Conservation (phyloP, 768 basidiomycete species). For the Tricholoma sp. region DNA sequence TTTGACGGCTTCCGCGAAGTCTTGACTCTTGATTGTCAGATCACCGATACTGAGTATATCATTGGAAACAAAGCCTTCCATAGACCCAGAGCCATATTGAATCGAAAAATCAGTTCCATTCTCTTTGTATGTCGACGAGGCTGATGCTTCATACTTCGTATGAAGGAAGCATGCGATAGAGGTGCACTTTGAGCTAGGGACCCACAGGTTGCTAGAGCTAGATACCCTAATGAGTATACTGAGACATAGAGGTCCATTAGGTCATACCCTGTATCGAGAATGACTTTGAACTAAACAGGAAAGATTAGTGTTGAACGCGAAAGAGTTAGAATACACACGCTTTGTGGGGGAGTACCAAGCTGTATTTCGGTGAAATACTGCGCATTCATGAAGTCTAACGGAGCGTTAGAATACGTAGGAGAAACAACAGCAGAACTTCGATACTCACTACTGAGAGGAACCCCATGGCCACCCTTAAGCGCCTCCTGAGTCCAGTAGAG, state of each 20-base stretch:
- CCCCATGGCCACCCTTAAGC: constrained; percentile 71
- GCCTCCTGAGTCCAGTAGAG: constrained; percentile 82
- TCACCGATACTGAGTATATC: constrained; percentile 83
- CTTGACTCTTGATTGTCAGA: constrained; percentile 63
- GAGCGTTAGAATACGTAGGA: constrained; percentile 3
- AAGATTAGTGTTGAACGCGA: not conserved
- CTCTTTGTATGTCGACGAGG: constrained; percentile 81
- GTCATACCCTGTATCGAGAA: constrained; percentile 82
- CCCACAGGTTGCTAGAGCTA: constrained; percentile 92
- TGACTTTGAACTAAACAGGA: constrained; percentile 74
- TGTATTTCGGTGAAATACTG: constrained; percentile 92
- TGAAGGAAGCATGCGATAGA: constrained; percentile 96
- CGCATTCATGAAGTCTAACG: constrained; percentile 92
- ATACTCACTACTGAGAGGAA: constrained; percentile 84
- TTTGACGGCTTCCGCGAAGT: constrained; percentile 94
- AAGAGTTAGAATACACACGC: constrained; percentile 35
- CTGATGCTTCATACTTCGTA: constrained; percentile 76
- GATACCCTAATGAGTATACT: constrained; percentile 6
- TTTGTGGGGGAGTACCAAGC: constrained; percentile 81
- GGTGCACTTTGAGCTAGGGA: constrained; percentile 75
- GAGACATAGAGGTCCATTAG: not conserved
- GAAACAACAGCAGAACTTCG: not conserved
- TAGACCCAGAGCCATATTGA: constrained; percentile 92
- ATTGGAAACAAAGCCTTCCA: constrained; percentile 92
- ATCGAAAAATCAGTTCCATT: constrained; percentile 91